Evolutionary conservation across 345 rosid genomes (phyloP), one percentile per base, ranked within the genome.

Genomic region (Ceriops decandra): DNA sequence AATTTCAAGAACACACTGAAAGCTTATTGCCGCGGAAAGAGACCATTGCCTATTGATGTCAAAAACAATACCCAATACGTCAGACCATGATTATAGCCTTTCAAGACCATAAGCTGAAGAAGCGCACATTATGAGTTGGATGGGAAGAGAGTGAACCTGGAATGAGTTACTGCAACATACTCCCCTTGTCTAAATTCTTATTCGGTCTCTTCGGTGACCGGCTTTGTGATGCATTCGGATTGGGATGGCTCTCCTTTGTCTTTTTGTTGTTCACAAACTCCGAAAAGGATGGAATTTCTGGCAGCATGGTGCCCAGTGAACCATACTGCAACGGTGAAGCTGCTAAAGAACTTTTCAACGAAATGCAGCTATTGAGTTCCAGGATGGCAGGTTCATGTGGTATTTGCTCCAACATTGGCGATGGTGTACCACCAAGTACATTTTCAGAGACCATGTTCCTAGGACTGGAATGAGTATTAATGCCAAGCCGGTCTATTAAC

Each of bases 251-350:
- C 17, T 42, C 75, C 59, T 58, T 73, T 17, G 64, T 57, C 70
- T 81, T 85, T 76, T 62, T 68, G 60, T 76, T 72, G 80, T 87
- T 88, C 21, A 83, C 86, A 74, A 90, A 90, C 76, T 88, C 90
- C 0, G 96, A 85, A 79, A 93, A 88, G 26, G 98, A 87, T 5
- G 87, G 97, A 74, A 90, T 83, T 27, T 72, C 66, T 0, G 93
- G 93, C 58, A 84, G 76, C 63, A 26, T 75, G 62, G 84, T 21
- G 62, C 66, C 67, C 57, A 71, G 68, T 4, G 57, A 67, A 70
- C 73, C 64, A 52, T 73, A 71, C 61, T n/a, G 28, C 36, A 42
- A 59, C 26, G 63, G 61, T 36, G 59, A 68, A 68, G 68, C 56
- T 22, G 56, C 31, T 33, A 36, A 2, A 17, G 64, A 35, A 30